Percentiles rank a stretch among this genome's conserved stretches.
These are phyloP conservation scores for Linaria vulgaris DNA, from an alignment of 257 asterid species.

Conservation along the genomic window DNA sequence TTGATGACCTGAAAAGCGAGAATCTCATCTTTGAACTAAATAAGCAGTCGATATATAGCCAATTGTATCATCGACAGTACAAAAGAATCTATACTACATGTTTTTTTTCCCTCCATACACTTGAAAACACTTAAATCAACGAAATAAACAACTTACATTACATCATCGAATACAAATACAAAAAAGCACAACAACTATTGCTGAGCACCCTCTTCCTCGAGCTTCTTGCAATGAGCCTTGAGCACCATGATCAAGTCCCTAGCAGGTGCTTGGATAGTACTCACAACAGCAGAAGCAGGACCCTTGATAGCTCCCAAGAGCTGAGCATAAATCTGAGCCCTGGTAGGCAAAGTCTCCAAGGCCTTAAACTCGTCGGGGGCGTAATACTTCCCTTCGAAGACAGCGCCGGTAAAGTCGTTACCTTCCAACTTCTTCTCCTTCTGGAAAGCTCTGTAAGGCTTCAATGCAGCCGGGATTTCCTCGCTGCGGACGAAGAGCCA, in stretches of 20 bases:
- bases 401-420: constrained; percentile 86
- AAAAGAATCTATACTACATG: not conserved
- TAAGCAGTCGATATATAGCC: not conserved
- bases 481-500: constrained; percentile 88
- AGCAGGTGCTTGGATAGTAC: constrained; percentile 90
- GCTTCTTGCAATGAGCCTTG: constrained; percentile 76
- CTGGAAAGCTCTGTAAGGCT: constrained; percentile 79
- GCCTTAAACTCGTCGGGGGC: constrained; percentile 74
- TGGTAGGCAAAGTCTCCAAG: constrained; percentile 71
- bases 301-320: constrained; percentile 78
- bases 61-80: constrained; percentile 9
- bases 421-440: constrained; percentile 81
- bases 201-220: constrained; percentile 59
- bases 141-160: constrained; percentile 26
- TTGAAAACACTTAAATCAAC: constrained; percentile 13
- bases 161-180: not conserved
- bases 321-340: constrained; percentile 70
- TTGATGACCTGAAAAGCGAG: too few relatives aligned
- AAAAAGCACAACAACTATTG: constrained; percentile 34
- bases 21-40: constrained; percentile 10
- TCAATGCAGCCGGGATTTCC: constrained; percentile 91
- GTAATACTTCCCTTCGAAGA: constrained; percentile 86
- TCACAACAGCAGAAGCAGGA: constrained; percentile 90
- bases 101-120: not conserved
- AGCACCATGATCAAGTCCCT: constrained; percentile 75